Evolutionary conservation across 768 basidiomycete genomes (phyloP), one percentile per base, ranked within the genome.

Genomic region (Agrocybe praecox): DNA sequence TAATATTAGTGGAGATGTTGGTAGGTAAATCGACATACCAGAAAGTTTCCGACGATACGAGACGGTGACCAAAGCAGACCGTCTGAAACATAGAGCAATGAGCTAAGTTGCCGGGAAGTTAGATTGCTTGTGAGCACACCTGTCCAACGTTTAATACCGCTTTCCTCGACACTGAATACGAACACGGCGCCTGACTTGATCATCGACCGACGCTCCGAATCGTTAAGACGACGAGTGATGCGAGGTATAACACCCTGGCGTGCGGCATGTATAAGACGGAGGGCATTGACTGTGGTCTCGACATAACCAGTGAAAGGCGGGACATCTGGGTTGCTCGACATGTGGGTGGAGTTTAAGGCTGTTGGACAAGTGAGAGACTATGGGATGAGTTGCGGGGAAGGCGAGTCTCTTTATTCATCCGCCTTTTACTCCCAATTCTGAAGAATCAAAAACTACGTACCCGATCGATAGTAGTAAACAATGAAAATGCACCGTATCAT

Each of bases 131-230:
- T 54, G 42, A 64, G 62, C 71, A 53, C 60, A 73, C 87, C 92
- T 32, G 92, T 95, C 89, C 92, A 92, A 15, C 92, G 80, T 69
- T 90, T 92, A 72, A 95, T 94, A 12, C 89, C 89, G 67, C 90
- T 91, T 68, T 92, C 90, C 64, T 91, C 87, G 65, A 93, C 92
- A 67, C 90, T 90, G 74, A 93, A 95, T 49, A 95, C 87, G 68
- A 93, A 95, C 15, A 94, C 85, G 47, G 92, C 89, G 10, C 83
- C 83, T 33, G 80, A 79, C 66, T 80, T 81, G 69, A 84, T 83
- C 83, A 84, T 89, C 49, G 69, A 80, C 67, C 74, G 74, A 29
- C 87, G 82, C 66, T 95, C 91, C n/a, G 86, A 77, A 66, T 94
- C 91, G 67, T 92, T 91, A 65, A 94, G 79, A 23, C 92, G 82